Evolutionary conservation across 169 alveolate genomes (phyloP), one percentile per base, ranked within the genome.

Genomic region (Plasmodium berghei): DNA sequence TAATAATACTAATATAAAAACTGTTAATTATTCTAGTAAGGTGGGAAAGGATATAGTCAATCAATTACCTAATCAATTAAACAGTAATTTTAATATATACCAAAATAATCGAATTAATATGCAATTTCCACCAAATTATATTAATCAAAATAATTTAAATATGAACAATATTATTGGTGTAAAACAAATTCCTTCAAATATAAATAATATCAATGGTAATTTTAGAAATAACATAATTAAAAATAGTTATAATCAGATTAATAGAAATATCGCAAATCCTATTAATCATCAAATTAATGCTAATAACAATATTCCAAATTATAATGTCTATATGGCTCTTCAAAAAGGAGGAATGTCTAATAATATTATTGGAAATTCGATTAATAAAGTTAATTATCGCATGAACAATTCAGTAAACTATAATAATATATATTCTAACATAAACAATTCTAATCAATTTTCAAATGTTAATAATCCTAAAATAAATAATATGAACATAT

Each of bases 201-300:
- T 72, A 56, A 54, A 56, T 28, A 77, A 56, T 16, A 56, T 20
- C 22, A 46, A 45, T 22, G 20, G 9, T 3, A 58, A 26, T 24
- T 73, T 73, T 63, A 28, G 87, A 56, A 73, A 42, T 26, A 73
- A 56, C 34, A 9, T 77, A 22, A 56, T 77, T 74, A 77, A 77
- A 20, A 77, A 63, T 69, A 77, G 16, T n/a, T 20, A 40, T n/a
- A 64, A 70, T 45, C 89, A 62, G 56, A n/a, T 77, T 54, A 64
- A 52, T 52, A 67, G 89, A 54, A 77, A 63, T 55, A 46, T 55
- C 9, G 18, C 45, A 12, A 77, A 48, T 45, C 20, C 77, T 0
- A 58, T 77, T 5, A 77, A 34, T 72, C 22, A 77, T 22, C 75
- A 45, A 40, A 5, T 42, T 5, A 52, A 16, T 24, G 8, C 52